Evolutionary conservation across 2,329 filamentous ascomycete species (phyloP).

Genomic region (Ophiostoma sp.): DNA sequence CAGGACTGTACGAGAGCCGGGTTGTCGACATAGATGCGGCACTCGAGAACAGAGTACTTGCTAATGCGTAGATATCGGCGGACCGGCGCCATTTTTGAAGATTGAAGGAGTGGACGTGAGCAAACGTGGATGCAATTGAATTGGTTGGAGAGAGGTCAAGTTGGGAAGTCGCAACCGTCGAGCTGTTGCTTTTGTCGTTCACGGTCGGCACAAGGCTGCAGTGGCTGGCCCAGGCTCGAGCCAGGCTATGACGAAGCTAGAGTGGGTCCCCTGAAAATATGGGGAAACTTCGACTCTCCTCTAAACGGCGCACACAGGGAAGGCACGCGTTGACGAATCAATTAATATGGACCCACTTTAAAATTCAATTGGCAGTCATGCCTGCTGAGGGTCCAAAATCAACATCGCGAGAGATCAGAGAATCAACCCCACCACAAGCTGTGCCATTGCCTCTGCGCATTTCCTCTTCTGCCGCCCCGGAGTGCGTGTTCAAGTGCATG

Average conservation of each 20-base stretch:
- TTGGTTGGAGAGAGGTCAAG: not conserved
- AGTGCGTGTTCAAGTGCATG: not conserved
- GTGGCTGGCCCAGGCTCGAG: no score
- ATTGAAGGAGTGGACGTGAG: not conserved
- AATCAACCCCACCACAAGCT: not conserved
- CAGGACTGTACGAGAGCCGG: conserved; percentile 80
- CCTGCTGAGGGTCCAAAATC: not conserved
- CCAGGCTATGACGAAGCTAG: conserved; percentile 16
- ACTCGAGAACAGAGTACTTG: conserved; percentile 93
- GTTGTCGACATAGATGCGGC: conserved; percentile 92
- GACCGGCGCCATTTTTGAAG: conserved; percentile 71
- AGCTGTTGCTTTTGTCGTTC: not conserved
- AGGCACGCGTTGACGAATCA: not conserved
- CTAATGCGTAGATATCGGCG: conserved; percentile 88
- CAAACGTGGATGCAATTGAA: no score
- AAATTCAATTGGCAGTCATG: conserved; percentile 16
- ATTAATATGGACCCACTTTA: conserved; percentile 11
- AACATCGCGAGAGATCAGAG: not conserved
- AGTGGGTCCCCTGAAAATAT: conserved; percentile 11
- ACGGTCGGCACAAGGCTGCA: not conserved
- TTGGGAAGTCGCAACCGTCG: not conserved
- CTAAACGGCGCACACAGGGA: not conserved
- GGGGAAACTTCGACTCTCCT: not conserved
- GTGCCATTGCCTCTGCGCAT: not conserved
- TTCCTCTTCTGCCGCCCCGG: not conserved